Conservation (phyloP, 139 green algal genomes). For the Prasinococcaceae sp. region DNA sequence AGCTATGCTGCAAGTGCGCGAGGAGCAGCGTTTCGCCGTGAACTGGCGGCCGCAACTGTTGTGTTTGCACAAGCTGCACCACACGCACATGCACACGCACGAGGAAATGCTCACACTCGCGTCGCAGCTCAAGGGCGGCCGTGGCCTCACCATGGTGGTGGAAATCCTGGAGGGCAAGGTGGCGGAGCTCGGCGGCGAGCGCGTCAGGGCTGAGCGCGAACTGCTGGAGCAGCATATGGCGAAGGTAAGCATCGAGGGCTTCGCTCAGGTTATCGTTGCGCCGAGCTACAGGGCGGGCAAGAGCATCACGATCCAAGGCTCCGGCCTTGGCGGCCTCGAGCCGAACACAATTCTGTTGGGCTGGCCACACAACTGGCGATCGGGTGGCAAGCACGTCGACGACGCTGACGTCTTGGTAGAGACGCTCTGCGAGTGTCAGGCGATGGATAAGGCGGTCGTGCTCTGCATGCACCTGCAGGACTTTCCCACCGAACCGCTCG, state of each 20-base stretch:
- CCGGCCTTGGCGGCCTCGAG: constrained; percentile 2
- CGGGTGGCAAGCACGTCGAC: background rate
- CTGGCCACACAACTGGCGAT: no score
- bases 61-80: background rate
- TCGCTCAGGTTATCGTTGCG: constrained; percentile 5
- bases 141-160: background rate
- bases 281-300: background rate
- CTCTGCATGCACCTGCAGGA: background rate
- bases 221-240: background rate
- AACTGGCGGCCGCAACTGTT: constrained; percentile 19
- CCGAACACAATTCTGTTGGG: constrained; percentile 7
- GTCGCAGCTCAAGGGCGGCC: constrained; percentile 2
- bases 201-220: background rate
- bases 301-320: background rate
- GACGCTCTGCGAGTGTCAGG: constrained; percentile 3
- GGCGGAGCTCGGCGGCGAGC: no score
- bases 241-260: background rate
- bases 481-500: background rate
- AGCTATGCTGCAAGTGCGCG: background rate
- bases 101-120: constrained; percentile 5
- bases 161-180: constrained; percentile 1
- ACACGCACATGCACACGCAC: no score
- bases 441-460: constrained; percentile 7
- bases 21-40: background rate
- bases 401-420: constrained; percentile 2